Evolutionary conservation across 305 asterid species (phyloP).

Genomic region (Solanum hybrid): DNA sequence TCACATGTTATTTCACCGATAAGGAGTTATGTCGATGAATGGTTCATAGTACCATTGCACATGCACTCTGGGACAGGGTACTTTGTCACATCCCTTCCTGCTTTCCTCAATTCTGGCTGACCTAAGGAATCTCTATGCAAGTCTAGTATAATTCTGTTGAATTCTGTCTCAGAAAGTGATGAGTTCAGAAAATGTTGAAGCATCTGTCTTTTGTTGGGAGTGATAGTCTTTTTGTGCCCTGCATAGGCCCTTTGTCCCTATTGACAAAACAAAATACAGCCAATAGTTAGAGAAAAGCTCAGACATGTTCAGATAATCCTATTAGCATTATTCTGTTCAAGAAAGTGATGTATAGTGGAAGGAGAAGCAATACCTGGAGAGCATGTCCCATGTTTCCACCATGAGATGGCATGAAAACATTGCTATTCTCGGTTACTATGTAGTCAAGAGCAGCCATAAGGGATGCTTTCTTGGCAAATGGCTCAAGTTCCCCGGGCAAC

Average conservation of each 20-base stretch:
- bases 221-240: conserved; percentile 79
- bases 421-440: conserved; percentile 69
- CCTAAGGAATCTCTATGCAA: conserved; percentile 74
- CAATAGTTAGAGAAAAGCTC: background rate
- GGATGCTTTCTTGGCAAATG: conserved; percentile 59
- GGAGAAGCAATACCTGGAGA: conserved; percentile 44
- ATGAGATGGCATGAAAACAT: conserved; percentile 93
- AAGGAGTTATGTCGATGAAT: conserved; percentile 1
- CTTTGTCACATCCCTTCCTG: conserved; percentile 76
- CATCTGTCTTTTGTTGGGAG: conserved; percentile 87
- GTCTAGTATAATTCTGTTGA: conserved; percentile 42
- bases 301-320: background rate
- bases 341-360: background rate
- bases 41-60: conserved; percentile 39
- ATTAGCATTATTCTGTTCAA: background rate
- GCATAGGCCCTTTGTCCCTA: conserved; percentile 91
- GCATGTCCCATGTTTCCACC: conserved; percentile 98
- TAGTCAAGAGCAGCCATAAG: conserved; percentile 77
- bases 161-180: conserved; percentile 55
- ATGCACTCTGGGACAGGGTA: conserved; percentile 92
- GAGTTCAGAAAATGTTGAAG: conserved; percentile 58
- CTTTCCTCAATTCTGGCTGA: conserved; percentile 68
- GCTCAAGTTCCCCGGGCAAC: conserved; percentile 64
- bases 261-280: background rate
- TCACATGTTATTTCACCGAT: background rate